Evolutionary conservation across 108 stramenopile genomes (phyloP), one percentile per base, ranked within the genome.

Genomic region (Bacterosira constricta): DNA sequence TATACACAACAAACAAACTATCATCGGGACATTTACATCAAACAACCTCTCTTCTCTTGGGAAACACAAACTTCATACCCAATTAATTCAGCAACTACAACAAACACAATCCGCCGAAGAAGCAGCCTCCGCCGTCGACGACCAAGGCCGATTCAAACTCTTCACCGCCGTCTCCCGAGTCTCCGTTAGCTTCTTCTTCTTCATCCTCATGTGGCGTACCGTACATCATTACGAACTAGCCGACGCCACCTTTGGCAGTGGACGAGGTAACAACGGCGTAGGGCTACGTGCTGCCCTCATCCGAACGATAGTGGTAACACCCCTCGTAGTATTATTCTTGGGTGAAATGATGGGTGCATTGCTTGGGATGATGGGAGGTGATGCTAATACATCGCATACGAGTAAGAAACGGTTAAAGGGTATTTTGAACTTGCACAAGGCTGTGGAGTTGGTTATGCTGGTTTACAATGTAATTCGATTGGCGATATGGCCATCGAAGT

Each of bases 161-260:
- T 50, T 95, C 29, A 64, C 85, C 8, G 79, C 87, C 23, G 91
- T 92, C 3, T 86, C 87, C 1, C 88, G 87, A 42, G 94, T 86
- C 12, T 79, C 83, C 25, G 77, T 92, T 12, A 80, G 86, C 18
- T 63, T 92, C 34, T 86, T 91, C 52, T 96, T 96, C 65, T 89
- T 91, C 60, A 69, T 96, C 13, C 73, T 93, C 25, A 90, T 93
- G 87, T 93, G 88, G 87, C 78, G 94, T 54, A 84, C 90, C 47
- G 80, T 96, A 0, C 88, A 90, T 72, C 80, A 92, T 35, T 89
- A 88, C 52, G 94, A 96, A 67, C 58, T 90, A 38, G 90, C 90
- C 0, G 93, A 94, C 80, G 69, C 81, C 11, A 36, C 80, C 10
- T 78, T 87, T 62, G 65, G 3, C 25, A 7, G 39, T 20, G 41